Conservation (phyloP, 1,139 yeast genomes). For the Eremothecium gossypii region DNA sequence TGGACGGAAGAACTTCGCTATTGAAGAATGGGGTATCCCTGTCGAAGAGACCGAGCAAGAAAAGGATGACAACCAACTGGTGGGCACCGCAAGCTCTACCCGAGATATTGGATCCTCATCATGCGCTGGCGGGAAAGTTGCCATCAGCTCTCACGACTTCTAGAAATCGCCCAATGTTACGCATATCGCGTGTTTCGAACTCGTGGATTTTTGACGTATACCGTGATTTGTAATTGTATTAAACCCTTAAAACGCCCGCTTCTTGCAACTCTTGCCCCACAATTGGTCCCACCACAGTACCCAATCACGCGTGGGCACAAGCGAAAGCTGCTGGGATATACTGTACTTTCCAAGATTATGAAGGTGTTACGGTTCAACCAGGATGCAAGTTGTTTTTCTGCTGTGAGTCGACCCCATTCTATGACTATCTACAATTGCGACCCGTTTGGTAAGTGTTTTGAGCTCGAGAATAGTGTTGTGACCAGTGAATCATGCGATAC, state of each 20-base stretch:
- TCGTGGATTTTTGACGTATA: background rate
- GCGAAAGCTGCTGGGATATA: background rate
- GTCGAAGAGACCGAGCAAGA: constrained; percentile 52
- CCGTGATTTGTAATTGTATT: background rate
- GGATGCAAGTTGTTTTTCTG: constrained; percentile 29
- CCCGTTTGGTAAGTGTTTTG: constrained; percentile 30
- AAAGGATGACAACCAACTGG: background rate
- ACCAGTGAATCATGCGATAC: constrained; percentile 3
- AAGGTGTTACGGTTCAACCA: constrained; percentile 27
- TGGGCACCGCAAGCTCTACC: too few relatives aligned
- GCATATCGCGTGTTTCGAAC: too few relatives aligned
- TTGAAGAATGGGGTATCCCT: constrained; percentile 91
- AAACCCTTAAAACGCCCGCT: background rate
- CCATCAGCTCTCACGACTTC: too few relatives aligned
- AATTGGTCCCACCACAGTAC: background rate
- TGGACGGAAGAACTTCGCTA: constrained; percentile 72
- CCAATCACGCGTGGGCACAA: background rate
- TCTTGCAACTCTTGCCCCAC: background rate
- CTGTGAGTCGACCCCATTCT: constrained; percentile 13
- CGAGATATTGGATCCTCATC: too few relatives aligned
- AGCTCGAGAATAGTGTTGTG: constrained; percentile 15
- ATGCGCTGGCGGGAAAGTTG: too few relatives aligned
- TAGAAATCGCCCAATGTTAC: too few relatives aligned
- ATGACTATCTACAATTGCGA: constrained; percentile 28
- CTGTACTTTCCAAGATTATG: constrained; percentile 10